Percentiles rank a stretch among this genome's conserved stretches.
These are phyloP conservation scores for Hortiboletus campestris DNA, from an alignment of 768 basidiomycete species.

Conservation along the genomic window DNA sequence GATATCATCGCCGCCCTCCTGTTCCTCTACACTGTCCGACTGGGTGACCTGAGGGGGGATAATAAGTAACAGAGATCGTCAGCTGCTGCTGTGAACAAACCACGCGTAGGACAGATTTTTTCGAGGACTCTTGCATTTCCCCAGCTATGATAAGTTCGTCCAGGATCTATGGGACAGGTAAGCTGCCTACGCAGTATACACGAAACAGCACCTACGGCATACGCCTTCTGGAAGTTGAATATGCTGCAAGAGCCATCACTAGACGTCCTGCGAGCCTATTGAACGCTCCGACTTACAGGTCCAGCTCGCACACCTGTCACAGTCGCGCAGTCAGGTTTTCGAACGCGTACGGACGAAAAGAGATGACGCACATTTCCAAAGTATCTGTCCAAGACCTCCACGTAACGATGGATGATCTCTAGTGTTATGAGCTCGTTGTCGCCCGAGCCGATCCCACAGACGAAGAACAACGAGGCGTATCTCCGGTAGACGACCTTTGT, in stretches of 20 bases:
- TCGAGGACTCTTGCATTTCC: slow-evolving; percentile 91
- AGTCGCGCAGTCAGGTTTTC: background rate
- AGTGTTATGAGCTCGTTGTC: slow-evolving; percentile 93
- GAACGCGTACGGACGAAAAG: background rate
- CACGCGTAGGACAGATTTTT: slow-evolving; percentile 63
- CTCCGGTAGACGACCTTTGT: slow-evolving; percentile 91
- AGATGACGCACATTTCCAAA: slow-evolving; percentile 41
- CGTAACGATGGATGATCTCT: slow-evolving; percentile 92
- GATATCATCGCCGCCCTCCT: slow-evolving; percentile 80
- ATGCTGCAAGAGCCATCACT: slow-evolving; percentile 54
- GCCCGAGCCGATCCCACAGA: slow-evolving; percentile 74
- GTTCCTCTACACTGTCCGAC: slow-evolving; percentile 80
- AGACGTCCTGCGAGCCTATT: background rate
- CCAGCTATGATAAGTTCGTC: slow-evolving; percentile 94
- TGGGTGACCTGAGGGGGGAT: slow-evolving; percentile 64
- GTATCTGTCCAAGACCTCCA: slow-evolving; percentile 78
- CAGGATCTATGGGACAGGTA: slow-evolving; percentile 52
- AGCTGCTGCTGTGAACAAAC: slow-evolving; percentile 28
- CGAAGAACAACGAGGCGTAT: slow-evolving; percentile 95
- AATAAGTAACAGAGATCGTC: slow-evolving; percentile 12
- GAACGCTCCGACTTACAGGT: slow-evolving; percentile 57
- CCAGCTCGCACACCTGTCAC: slow-evolving; percentile 81
- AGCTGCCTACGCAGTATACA: background rate
- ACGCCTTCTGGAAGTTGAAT: slow-evolving; percentile 98
- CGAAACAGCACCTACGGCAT: slow-evolving; percentile 52